Evolutionary conservation across 495 filamentous ascomycete species (phyloP).

Genomic region (Xanthoparmelia taractica): DNA sequence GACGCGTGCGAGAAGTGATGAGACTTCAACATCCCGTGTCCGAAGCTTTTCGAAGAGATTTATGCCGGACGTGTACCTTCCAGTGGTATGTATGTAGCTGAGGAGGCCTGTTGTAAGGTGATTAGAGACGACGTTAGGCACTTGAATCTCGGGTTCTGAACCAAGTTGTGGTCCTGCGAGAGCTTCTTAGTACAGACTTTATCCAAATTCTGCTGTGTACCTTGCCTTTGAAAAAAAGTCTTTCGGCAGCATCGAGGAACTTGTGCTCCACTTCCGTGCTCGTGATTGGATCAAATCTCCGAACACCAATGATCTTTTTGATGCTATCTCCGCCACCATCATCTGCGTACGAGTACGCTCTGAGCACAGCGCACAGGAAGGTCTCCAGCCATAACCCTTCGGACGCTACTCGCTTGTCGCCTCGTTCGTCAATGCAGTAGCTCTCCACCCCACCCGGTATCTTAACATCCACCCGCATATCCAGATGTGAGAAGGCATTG

Average conservation of each 20-base stretch:
- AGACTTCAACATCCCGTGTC: conserved; percentile 82
- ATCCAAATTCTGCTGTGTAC: neutral
- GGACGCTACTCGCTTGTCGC: conserved; percentile 83
- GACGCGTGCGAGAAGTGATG: conserved; percentile 82
- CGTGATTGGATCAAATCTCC: conserved; percentile 94
- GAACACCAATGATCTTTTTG: conserved; percentile 84
- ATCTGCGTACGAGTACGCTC: conserved; percentile 94
- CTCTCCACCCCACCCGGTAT: conserved; percentile 92
- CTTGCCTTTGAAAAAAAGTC: conserved; percentile 85
- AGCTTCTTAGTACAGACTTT: conserved; percentile 24
- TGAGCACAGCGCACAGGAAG: conserved; percentile 85
- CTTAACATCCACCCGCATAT: conserved; percentile 96
- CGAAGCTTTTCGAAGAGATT: conserved; percentile 97
- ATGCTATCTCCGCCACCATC: conserved; percentile 87
- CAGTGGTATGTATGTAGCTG: conserved; percentile 95
- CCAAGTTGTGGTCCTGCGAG: conserved; percentile 80
- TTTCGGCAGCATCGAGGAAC: conserved; percentile 91
- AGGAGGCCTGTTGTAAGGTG: conserved; percentile 85
- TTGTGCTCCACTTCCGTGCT: conserved; percentile 95
- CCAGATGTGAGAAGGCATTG: conserved; percentile 96
- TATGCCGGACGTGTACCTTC: conserved; percentile 89
- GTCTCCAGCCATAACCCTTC: conserved; percentile 96
- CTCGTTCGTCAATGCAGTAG: conserved; percentile 93
- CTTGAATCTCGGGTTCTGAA: conserved; percentile 94
- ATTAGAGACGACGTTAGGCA: conserved; percentile 95